Evolutionary conservation across 306 rosid genomes (phyloP).

Genomic region (Cucurbita argyrosperma): DNA sequence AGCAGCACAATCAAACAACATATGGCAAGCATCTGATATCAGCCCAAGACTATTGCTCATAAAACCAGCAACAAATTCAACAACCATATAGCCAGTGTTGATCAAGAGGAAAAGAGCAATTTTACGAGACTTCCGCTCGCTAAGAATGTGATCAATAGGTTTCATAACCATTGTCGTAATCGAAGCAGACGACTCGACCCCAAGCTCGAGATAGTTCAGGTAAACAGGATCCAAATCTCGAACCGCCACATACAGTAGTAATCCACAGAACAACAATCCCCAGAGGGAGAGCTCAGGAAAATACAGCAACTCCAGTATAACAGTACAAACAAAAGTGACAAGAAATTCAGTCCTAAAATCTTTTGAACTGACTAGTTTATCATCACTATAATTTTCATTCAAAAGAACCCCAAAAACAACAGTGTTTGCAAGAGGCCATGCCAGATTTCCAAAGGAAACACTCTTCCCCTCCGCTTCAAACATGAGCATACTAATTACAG

Average conservation of each 20-base stretch:
- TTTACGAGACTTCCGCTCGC: conserved; percentile 83
- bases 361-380: conserved; percentile 28
- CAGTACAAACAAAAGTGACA: conserved; percentile 52
- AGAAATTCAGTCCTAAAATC: conserved; percentile 57
- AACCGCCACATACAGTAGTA: conserved; percentile 55
- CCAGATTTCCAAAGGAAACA: conserved; percentile 32
- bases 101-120: conserved; percentile 82
- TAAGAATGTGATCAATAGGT: conserved; percentile 61
- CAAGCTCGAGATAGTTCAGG: conserved; percentile 23
- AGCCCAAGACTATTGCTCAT: conserved; percentile 93
- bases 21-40: conserved; percentile 91
- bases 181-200: conserved; percentile 35
- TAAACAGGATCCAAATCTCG: conserved; percentile 58
- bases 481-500: conserved; percentile 38
- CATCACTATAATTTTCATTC: conserved; percentile 44
- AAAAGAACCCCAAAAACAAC: conserved; percentile 75
- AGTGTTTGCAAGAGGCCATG: conserved; percentile 74
- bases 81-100: conserved; percentile 78
- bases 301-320: conserved; percentile 61
- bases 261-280: conserved; percentile 75
- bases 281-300: conserved; percentile 74
- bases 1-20: conserved; percentile 99
- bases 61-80: conserved; percentile 80
- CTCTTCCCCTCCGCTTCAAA: conserved; percentile 30
- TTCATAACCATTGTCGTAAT: conserved; percentile 39